These are phyloP conservation scores for Fusarium veterinarium DNA, from an alignment of 2,329 filamentous ascomycete genomes.

Conservation along the genomic window DNA sequence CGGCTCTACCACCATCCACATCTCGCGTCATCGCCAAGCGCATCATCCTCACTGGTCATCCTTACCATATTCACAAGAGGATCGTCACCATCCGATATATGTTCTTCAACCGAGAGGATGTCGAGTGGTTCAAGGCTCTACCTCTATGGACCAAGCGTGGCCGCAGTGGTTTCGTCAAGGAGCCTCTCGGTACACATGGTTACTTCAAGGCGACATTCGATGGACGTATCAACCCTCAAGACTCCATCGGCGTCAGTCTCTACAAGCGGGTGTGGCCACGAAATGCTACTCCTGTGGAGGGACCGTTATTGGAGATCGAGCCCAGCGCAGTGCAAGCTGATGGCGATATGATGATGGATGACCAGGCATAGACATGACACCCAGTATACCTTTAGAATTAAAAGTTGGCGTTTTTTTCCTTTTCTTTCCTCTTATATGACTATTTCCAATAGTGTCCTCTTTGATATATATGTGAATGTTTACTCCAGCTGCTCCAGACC, in stretches of 20 bases:
- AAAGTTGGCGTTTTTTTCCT: conserved; percentile 45
- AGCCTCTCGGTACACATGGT: conserved; percentile 94
- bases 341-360: conserved; percentile 53
- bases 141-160: conserved; percentile 94
- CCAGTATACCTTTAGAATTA: conserved; percentile 46
- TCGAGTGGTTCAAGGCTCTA: conserved; percentile 97
- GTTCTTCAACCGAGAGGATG: conserved; percentile 98
- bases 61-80: conserved; percentile 98
- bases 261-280: conserved; percentile 90
- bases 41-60: conserved; percentile 92
- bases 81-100: conserved; percentile 98
- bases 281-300: conserved; percentile 63
- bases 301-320: conserved; percentile 55
- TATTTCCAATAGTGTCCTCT: neutral
- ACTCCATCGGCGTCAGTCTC: conserved; percentile 89
- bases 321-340: conserved; percentile 34
- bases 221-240: conserved; percentile 93
- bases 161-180: conserved; percentile 91
- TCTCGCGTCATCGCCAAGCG: conserved; percentile 91
- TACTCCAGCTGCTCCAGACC: conserved; percentile 61
- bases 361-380: conserved; percentile 46
- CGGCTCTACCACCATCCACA: conserved; percentile 80
- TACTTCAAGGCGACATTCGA: conserved; percentile 99
- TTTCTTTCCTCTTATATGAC: conserved; percentile 16
- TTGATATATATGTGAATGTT: conserved; percentile 3